phyloP scores from a whole-genome alignment of 805 yeast genomes.

The Komagataella mondaviorum region DNA sequence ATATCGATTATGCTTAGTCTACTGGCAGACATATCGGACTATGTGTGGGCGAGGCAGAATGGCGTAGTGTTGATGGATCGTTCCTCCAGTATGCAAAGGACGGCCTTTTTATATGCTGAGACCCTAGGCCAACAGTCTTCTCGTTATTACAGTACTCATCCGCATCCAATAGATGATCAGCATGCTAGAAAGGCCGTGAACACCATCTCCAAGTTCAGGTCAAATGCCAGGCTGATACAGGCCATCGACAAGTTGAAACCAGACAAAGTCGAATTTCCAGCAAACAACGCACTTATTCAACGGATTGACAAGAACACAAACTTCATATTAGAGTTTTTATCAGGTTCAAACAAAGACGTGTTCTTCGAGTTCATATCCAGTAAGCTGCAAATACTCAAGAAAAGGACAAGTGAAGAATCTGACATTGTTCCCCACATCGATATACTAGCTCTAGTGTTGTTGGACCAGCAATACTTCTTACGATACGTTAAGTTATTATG shows the following conservation, averaged over 20 bases:
- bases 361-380: slow-evolving; percentile 22
- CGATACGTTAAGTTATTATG: slow-evolving; percentile 25
- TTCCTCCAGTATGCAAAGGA: background rate
- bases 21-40: slow-evolving; percentile 24
- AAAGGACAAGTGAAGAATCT: slow-evolving; percentile 15
- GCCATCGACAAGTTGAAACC: slow-evolving; percentile 1
- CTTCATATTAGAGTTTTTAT: slow-evolving; percentile 27
- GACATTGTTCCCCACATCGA: slow-evolving; percentile 31
- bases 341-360: slow-evolving; percentile 36
- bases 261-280: slow-evolving; percentile 6
- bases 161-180: slow-evolving; percentile 13
- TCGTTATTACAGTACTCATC: slow-evolving; percentile 19
- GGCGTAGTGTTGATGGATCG: background rate
- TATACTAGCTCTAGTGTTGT: slow-evolving; percentile 25
- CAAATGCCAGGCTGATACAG: slow-evolving; percentile 1
- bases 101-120: background rate
- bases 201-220: slow-evolving; percentile 5
- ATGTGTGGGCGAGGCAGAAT: slow-evolving; percentile 19
- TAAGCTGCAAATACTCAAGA: slow-evolving; percentile 16
- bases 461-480: slow-evolving; percentile 22
- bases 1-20: slow-evolving; percentile 22
- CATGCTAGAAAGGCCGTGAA: slow-evolving; percentile 10
- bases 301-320: slow-evolving; percentile 24
- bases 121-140: slow-evolving; percentile 1
- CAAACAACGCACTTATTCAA: slow-evolving; percentile 11